Evolutionary conservation across 2,329 filamentous ascomycete genomes (phyloP).

Genomic region (Neocatenulostroma microsporum): DNA sequence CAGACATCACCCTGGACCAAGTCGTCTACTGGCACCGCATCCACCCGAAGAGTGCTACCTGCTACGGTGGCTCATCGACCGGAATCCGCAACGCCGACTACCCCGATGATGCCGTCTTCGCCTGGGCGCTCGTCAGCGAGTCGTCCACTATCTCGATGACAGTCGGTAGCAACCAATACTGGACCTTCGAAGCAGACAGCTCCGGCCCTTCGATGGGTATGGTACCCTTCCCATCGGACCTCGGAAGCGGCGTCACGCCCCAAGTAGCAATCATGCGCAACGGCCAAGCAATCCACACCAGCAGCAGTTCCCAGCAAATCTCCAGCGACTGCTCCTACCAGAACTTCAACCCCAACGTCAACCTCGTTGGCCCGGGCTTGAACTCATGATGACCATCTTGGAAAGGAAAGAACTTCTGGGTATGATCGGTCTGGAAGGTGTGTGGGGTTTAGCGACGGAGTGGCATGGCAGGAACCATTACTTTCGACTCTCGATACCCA

Average conservation of each 20-base stretch:
- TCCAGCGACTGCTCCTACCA: conserved; percentile 24
- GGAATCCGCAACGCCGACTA: conserved; percentile 28
- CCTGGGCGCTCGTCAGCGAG: conserved; percentile 30
- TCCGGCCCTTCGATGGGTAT: conserved; percentile 25
- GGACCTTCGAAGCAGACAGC: conserved; percentile 26
- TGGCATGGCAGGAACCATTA: too few relatives aligned
- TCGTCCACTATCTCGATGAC: conserved; percentile 27
- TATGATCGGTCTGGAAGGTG: too few relatives aligned
- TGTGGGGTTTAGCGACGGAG: too few relatives aligned
- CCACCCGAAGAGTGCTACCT: conserved; percentile 29
- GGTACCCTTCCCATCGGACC: conserved; percentile 28
- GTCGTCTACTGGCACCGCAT: conserved; percentile 35
- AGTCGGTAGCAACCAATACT: conserved; percentile 29
- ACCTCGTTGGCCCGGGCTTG: conserved; percentile 25
- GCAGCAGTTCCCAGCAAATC: conserved; percentile 22
- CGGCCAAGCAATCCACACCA: conserved; percentile 19
- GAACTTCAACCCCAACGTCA: conserved; percentile 32
- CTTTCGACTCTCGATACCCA: conserved; percentile 10
- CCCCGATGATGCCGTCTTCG: conserved; percentile 31
- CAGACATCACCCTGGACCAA: conserved; percentile 28
- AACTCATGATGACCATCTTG: conserved; percentile 10
- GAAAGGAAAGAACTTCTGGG: too few relatives aligned
- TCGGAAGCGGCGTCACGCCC: conserved; percentile 24
- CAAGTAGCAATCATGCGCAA: conserved; percentile 27
- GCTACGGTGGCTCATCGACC: conserved; percentile 24